phyloP scores from a whole-genome alignment of 345 rosid genomes.

The Bretschneidera sinensis region DNA sequence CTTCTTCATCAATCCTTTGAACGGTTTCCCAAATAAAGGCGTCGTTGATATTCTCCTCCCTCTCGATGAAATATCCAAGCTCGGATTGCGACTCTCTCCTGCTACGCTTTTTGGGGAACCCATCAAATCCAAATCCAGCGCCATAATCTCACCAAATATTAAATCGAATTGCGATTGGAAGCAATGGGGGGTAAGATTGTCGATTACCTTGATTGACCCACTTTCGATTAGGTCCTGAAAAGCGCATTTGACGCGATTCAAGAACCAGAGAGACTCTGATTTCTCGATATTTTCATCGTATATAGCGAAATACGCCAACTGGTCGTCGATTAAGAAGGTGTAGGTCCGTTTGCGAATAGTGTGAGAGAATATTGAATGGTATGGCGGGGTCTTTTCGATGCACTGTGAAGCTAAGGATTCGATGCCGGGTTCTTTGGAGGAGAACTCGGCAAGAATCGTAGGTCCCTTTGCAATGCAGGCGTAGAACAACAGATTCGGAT shows the following conservation, averaged over 20 bases:
- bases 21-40: conserved; percentile 54
- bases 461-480: conserved; percentile 68
- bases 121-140: conserved; percentile 39
- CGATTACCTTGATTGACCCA: conserved; percentile 27
- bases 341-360: conserved; percentile 49
- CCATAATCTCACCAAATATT: conserved; percentile 46
- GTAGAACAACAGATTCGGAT: conserved; percentile 51
- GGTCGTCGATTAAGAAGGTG: conserved; percentile 52
- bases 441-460: conserved; percentile 55
- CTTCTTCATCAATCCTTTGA: conserved; percentile 77
- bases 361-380: conserved; percentile 73
- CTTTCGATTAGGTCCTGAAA: conserved; percentile 34
- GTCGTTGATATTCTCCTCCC: conserved; percentile 34
- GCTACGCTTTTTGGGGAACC: conserved; percentile 27
- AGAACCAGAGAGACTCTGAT: conserved; percentile 45
- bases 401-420: conserved; percentile 48
- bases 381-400: conserved; percentile 58
- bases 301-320: conserved; percentile 62
- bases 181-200: conserved; percentile 31
- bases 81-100: conserved; percentile 32
- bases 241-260: conserved; percentile 46
- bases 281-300: conserved; percentile 36
- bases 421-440: conserved; percentile 45
- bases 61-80: conserved; percentile 41
- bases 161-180: conserved; percentile 52